Evolutionary conservation across 2,329 filamentous ascomycete genomes (phyloP).

Genomic region (Phialemoniopsis sp.): DNA sequence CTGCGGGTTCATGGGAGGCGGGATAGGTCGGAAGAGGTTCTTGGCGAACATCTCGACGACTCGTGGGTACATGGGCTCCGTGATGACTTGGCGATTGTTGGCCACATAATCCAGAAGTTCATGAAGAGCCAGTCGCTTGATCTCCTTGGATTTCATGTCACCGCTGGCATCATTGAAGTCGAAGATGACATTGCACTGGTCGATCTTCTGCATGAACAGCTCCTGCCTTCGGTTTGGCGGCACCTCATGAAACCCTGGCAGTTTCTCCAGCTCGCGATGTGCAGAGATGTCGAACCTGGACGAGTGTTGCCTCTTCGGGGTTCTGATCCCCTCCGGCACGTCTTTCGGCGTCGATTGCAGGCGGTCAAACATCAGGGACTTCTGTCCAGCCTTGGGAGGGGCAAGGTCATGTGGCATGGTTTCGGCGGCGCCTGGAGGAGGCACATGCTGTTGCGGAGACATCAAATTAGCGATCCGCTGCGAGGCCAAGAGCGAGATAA

Average conservation of each 20-base stretch:
- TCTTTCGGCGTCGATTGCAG: constrained; percentile 93
- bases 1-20: constrained; percentile 94
- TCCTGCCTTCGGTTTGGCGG: constrained; percentile 92
- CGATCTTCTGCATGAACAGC: constrained; percentile 99
- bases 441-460: constrained; percentile 63
- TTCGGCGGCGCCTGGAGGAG: constrained; percentile 88
- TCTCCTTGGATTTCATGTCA: constrained; percentile 99
- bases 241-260: constrained; percentile 97
- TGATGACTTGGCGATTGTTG: constrained; percentile 97
- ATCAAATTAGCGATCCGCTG: constrained; percentile 1
- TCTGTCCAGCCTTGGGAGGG: constrained; percentile 85
- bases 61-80: constrained; percentile 96
- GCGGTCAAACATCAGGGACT: constrained; percentile 83
- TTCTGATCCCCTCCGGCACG: constrained; percentile 90
- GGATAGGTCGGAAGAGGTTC: constrained; percentile 95
- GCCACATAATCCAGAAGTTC: constrained; percentile 97
- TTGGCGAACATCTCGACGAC: constrained; percentile 99
- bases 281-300: constrained; percentile 97
- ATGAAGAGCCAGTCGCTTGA: constrained; percentile 93
- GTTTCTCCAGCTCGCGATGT: constrained; percentile 92
- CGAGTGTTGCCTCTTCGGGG: constrained; percentile 94
- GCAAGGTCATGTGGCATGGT: constrained; percentile 98
- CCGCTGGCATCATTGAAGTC: constrained; percentile 98
- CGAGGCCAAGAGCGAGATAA: constrained; percentile 9
- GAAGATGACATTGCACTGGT: constrained; percentile 99